These are phyloP conservation scores for Teunomyces tritomae DNA, from an alignment of 805 yeast species.

Conservation along the genomic window DNA sequence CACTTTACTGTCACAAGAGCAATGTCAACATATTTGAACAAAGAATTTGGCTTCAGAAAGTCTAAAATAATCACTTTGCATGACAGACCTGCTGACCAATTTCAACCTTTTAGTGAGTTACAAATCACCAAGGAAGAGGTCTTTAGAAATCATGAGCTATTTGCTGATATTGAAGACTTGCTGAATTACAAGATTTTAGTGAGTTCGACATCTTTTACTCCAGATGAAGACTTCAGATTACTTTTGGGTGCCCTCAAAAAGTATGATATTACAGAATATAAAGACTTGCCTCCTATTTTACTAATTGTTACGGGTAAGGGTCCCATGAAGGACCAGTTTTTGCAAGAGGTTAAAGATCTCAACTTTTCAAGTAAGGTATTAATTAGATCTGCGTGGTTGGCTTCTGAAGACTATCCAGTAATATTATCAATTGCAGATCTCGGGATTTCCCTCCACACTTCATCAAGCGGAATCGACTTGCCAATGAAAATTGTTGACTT, in stretches of 20 bases:
- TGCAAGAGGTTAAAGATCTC: conserved; percentile 43
- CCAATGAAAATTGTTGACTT: conserved; percentile 97
- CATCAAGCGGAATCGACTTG: conserved; percentile 89
- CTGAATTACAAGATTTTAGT: conserved; percentile 61
- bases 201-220: conserved; percentile 91
- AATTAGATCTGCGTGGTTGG: conserved; percentile 72
- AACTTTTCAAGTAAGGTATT: conserved; percentile 48
- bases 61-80: conserved; percentile 61
- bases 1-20: conserved; percentile 79
- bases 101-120: conserved; percentile 45
- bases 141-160: conserved; percentile 23
- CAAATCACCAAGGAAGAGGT: conserved; percentile 33
- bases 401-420: conserved; percentile 74
- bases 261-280: conserved; percentile 43
- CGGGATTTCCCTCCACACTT: conserved; percentile 86
- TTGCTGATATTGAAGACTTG: conserved; percentile 21
- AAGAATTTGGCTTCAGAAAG: conserved; percentile 50
- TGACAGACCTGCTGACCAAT: conserved; percentile 79
- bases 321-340: conserved; percentile 62
- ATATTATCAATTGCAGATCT: conserved; percentile 75
- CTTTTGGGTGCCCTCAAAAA: conserved; percentile 64
- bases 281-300: conserved; percentile 47
- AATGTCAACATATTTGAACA: conserved; percentile 60
- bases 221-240: conserved; percentile 83
- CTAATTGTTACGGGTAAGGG: conserved; percentile 97